phyloP scores from a whole-genome alignment of 441 rosid genomes.

The Populus tomentosa region DNA sequence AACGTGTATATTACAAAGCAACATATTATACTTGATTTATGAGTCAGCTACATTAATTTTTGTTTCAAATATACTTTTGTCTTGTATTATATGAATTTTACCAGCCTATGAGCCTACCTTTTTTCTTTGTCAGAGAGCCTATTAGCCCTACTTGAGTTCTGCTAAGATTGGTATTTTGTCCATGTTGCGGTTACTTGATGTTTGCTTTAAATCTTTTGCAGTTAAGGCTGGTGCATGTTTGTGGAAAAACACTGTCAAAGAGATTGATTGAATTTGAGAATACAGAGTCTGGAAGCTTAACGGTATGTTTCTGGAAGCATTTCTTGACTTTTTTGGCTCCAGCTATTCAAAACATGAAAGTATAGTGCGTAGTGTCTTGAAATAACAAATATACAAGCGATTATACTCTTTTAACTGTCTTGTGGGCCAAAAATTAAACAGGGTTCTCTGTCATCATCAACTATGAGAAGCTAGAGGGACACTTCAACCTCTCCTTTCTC shows the following conservation, averaged over 20 bases:
- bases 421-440: background rate
- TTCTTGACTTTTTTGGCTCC: background rate
- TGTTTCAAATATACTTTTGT: background rate
- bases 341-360: background rate
- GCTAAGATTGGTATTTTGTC: background rate
- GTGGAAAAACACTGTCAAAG: constrained; percentile 86
- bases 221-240: constrained; percentile 69
- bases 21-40: no score
- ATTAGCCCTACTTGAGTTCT: background rate
- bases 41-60: no score
- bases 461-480: background rate
- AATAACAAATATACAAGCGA: background rate
- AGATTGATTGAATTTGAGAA: constrained; percentile 76
- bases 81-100: background rate
- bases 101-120: background rate
- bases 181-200: background rate
- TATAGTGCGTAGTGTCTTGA: background rate
- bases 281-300: constrained; percentile 74
- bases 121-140: background rate
- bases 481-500: background rate
- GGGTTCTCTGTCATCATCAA: background rate
- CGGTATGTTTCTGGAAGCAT: constrained; percentile 35
- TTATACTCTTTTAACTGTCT: background rate
- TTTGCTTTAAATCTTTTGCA: constrained; percentile 24
- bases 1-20: no score